Evolutionary conservation across 169 alveolate species (phyloP).

Genomic region (Plasmodium vivax): DNA sequence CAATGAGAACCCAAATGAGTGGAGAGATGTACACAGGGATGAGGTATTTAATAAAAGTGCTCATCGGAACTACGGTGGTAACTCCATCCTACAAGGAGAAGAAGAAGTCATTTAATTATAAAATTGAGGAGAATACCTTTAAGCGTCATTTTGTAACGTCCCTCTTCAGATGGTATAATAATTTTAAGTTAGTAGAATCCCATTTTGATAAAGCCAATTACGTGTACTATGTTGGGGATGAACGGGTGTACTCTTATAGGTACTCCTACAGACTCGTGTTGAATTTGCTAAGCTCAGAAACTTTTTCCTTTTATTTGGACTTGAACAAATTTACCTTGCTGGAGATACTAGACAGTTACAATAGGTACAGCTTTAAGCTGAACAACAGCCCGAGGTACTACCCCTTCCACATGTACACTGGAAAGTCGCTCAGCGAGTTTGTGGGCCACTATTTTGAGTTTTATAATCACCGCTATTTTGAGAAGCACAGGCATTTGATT

Average conservation of each 20-base stretch:
- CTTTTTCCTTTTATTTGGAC: conserved; percentile 42
- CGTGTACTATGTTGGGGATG: conserved; percentile 40
- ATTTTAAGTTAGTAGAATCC: conserved; percentile 22
- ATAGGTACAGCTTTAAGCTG: conserved; percentile 30
- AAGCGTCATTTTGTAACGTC: conserved; percentile 63
- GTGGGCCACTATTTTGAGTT: conserved; percentile 15
- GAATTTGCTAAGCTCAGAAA: conserved; percentile 40
- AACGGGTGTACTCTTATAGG: conserved; percentile 50
- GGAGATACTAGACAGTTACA: conserved; percentile 41
- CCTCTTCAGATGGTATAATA: conserved; percentile 58
- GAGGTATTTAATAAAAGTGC: not conserved
- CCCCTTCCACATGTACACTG: conserved; percentile 37
- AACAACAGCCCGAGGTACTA: conserved; percentile 40
- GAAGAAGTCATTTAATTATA: not conserved
- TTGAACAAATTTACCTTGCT: conserved; percentile 33
- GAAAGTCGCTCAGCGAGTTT: conserved; percentile 7
- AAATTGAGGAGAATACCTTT: conserved; percentile 17
- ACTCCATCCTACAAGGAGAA: not conserved
- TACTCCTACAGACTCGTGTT: conserved; percentile 42
- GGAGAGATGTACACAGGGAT: conserved; percentile 10
- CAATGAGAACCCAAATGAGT: conserved; percentile 1
- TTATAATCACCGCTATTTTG: conserved; percentile 36
- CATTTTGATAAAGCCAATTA: conserved; percentile 18
- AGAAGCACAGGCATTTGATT: conserved; percentile 23
- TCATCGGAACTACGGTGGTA: not conserved